Base-by-base conservation (phyloP, 78 protist genomes). In the Cavenderia fasciculata region DNA sequence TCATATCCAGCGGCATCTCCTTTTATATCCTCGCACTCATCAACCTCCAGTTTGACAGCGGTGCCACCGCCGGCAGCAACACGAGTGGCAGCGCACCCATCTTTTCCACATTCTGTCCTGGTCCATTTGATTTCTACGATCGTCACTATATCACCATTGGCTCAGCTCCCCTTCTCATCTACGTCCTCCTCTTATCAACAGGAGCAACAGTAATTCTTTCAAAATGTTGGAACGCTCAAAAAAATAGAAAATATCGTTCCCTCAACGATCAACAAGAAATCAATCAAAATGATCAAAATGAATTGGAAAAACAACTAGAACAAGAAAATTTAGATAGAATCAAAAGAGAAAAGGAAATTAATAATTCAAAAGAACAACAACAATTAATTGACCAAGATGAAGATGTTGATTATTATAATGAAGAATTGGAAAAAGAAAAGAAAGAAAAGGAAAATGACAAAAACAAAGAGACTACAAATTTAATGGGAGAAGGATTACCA, bases 121-220 rank as follows among this genome's bases (percentile, higher is more conserved):
- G 90, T 51, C 90, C 90, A 65, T 68, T 68, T 29, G 68, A 65
- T 14, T 82, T 33, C 57, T 82, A 82, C n/a, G 33, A 68, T 18
- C 33, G 65, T 43, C 90, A 82, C 25, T 82, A 82, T 33, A 31
- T 68, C 36, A 68, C 78, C 0, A 31, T 82, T 18, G 34, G 52
- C 4, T 18, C 75, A 8, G 41, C 66, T 25, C 77, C 75, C 12
- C 36, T 52, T 27, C 25, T 78, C 6, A 19, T 65, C 14, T 27
- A 25, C 0, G 41, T 78, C 2, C 23, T 78, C 12, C 12, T 63
- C 4, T n/a, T 78, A 4, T 57, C 71, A 19, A 51, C 76, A 7
- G 1, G 47, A 7, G 8, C 3, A 2, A 47, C 43, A 21, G 21
- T 71, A 1, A 52, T 52, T 4, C 14, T 23, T 18, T 6, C n/a